Percentiles rank a stretch among this genome's conserved stretches.
phyloP scores from a whole-genome alignment of 2,329 filamentous ascomycete species.

The Aspergillus caelatus region DNA sequence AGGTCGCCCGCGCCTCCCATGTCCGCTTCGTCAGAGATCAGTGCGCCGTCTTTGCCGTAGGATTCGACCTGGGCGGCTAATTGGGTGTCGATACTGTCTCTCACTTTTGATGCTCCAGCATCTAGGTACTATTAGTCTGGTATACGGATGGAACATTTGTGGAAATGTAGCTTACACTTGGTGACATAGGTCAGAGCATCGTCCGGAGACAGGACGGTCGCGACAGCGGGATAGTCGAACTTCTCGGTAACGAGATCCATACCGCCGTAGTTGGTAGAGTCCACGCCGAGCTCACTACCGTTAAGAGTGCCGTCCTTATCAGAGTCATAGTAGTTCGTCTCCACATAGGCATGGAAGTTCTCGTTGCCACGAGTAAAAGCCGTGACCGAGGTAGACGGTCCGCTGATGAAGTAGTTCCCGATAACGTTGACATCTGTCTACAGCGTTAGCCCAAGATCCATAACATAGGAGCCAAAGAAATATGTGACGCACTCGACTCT shows the following conservation, averaged over 20 bases:
- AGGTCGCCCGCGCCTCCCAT: conserved; percentile 20
- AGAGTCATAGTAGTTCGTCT: conserved; percentile 56
- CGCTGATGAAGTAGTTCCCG: conserved; percentile 61
- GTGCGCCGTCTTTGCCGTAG: conserved; percentile 14
- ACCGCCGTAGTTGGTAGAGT: conserved; percentile 16
- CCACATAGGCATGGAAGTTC: conserved; percentile 57
- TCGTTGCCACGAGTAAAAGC: conserved; percentile 60
- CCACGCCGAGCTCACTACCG: conserved; percentile 33
- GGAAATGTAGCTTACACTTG: conserved; percentile 10
- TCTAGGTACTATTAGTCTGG: conserved; percentile 3
- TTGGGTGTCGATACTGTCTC: conserved; percentile 16
- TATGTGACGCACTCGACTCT: conserved; percentile 35
- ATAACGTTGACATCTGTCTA: conserved; percentile 52
- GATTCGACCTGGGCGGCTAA: conserved; percentile 17
- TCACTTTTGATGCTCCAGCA: conserved; percentile 19
- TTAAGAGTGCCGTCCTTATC: conserved; percentile 55
- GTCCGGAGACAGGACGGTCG: conserved; percentile 8
- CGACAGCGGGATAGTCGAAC: conserved; percentile 18
- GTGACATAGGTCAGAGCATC: conserved; percentile 17
- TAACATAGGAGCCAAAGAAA: neutral
- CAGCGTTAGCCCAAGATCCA: neutral
- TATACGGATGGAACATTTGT: neutral
- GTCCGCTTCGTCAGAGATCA: conserved; percentile 20
- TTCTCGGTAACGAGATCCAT: conserved; percentile 18
- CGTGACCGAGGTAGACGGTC: conserved; percentile 53